phyloP scores from a whole-genome alignment of 2,329 filamentous ascomycete species.

The Aureobasidium sp. region DNA sequence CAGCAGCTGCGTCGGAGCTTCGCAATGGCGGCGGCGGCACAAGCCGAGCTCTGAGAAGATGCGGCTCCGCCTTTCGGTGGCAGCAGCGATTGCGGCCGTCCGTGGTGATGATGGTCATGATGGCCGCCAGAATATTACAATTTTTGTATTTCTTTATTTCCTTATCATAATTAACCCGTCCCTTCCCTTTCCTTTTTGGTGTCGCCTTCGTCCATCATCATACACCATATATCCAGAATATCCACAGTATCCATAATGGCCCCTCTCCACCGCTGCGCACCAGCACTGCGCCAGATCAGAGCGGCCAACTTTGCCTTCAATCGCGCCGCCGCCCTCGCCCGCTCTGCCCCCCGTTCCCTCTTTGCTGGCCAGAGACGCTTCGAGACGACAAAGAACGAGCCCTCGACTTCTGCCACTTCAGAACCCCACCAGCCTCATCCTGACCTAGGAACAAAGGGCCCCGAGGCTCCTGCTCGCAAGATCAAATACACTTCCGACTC shows the following conservation, averaged over 20 bases:
- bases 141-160: not conserved
- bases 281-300: slow-evolving; percentile 27
- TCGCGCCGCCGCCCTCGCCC: slow-evolving; percentile 22
- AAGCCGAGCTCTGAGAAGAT: slow-evolving; percentile 9
- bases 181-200: not conserved
- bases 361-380: slow-evolving; percentile 23
- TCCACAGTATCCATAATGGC: slow-evolving; percentile 13
- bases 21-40: not conserved
- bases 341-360: slow-evolving; percentile 20
- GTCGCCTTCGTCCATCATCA: not conserved
- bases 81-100: not conserved
- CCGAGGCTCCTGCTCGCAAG: slow-evolving; percentile 27
- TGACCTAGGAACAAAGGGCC: slow-evolving; percentile 25
- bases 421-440: slow-evolving; percentile 20
- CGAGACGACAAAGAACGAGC: slow-evolving; percentile 25
- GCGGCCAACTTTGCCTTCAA: slow-evolving; percentile 26
- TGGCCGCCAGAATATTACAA: not conserved
- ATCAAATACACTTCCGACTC: slow-evolving; percentile 78
- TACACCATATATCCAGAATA: not conserved
- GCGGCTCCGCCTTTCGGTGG: not conserved
- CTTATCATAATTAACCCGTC: no score
- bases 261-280: slow-evolving; percentile 19
- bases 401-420: slow-evolving; percentile 26
- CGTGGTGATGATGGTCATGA: not conserved
- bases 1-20: slow-evolving; percentile 14